Base-by-base conservation (phyloP, 2,329 filamentous ascomycete genomes). In the Fusarium ramigenum region DNA sequence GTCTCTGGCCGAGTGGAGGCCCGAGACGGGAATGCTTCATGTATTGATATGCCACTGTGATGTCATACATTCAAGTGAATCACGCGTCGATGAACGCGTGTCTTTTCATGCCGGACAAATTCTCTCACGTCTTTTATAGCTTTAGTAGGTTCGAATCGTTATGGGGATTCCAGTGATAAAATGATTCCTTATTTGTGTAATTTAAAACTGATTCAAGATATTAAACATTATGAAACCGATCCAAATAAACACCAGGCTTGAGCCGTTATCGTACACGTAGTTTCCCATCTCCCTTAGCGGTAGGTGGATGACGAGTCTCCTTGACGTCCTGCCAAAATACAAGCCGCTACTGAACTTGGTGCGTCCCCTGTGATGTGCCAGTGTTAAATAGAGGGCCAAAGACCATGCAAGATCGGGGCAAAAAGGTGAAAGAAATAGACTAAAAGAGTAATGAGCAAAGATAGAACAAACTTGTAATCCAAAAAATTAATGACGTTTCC, bases 241-340 rank as follows among this genome's bases (percentile, higher is more conserved):
- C 6, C n/a, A 9, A 52, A 11, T 9, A 5, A 50, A 19, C 11
- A n/a, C 12, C 9, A 15, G 30, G 6, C 12, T 36, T 0, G 15
- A 32, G 21, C 21, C 16, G 4, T 30, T 5, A 4, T 30, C 6
- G 7, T 7, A n/a, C 15, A 18, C 7, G 7, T 32, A 9, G 10
- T 49, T 2, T 30, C 9, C 19, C 7, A 47, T 9, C 14, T 21
- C 4, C 14, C 15, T 6, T 15, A 32, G 10, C 8, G 15, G 3
- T 18, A 1, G 0, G 10, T 2, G 15, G 7, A 32, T 12, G 4
- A 49, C 4, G 10, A 0, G 21, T 7, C 10, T 12, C 7, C 11
- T 4, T 12, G 18, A 34, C 16, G 21, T 34, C 21, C 16, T 34
- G 3, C 10, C 16, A 11, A 23, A 2, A 23, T 23, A 16, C 7